A percentile compares a stretch with the other conserved stretches of the same genome.
Evolutionary conservation across 306 rosid genomes (phyloP).

Genomic region (Delonix regia): DNA sequence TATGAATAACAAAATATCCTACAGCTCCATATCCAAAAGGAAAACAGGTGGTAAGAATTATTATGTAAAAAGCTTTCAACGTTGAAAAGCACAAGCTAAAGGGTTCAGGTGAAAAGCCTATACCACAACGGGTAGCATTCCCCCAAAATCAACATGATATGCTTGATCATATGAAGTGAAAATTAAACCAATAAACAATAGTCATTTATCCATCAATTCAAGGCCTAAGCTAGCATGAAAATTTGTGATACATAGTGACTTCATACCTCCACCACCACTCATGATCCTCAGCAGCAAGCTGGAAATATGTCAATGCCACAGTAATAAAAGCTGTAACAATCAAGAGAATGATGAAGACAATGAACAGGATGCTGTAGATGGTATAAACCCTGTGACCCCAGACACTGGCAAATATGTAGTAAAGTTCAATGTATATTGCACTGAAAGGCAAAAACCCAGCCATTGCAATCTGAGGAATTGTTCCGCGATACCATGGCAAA

Average conservation of each 20-base stretch:
- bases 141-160: background rate
- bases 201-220: background rate
- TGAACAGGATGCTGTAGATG: conserved; percentile 54
- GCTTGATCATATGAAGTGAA: no score
- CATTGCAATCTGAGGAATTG: conserved; percentile 60
- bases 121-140: background rate
- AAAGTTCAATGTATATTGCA: conserved; percentile 57
- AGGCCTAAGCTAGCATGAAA: background rate
- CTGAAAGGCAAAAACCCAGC: conserved; percentile 65
- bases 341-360: conserved; percentile 59
- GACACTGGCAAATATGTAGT: conserved; percentile 60
- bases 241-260: conserved; percentile 10
- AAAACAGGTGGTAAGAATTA: background rate
- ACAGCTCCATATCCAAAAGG: background rate
- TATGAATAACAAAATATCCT: background rate
- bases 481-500: conserved; percentile 53
- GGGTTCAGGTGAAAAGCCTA: background rate
- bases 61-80: background rate
- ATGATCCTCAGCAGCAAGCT: conserved; percentile 62
- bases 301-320: conserved; percentile 67
- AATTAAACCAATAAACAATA: background rate
- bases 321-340: conserved; percentile 62
- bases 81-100: background rate
- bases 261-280: conserved; percentile 70
- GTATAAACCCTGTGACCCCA: conserved; percentile 63